Evolutionary conservation across 2,329 filamentous ascomycete genomes (phyloP).

Genomic region (Fusarium drepaniforme): DNA sequence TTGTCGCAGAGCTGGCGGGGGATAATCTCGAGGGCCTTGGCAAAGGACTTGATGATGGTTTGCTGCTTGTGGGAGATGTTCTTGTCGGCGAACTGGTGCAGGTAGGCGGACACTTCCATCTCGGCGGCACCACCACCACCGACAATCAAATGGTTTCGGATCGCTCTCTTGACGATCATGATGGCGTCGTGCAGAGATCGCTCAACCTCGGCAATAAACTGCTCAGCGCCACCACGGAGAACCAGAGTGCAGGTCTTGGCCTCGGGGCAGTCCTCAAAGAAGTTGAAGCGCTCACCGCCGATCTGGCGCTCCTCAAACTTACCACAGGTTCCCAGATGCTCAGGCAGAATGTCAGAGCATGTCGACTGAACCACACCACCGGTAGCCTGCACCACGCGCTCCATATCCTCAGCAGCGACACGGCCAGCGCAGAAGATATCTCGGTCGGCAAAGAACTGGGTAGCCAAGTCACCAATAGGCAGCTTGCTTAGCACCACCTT

Average conservation of each 20-base stretch:
- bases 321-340: constrained; percentile 93
- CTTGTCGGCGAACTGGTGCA: constrained; percentile 92
- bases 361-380: constrained; percentile 94
- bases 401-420: constrained; percentile 91
- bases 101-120: constrained; percentile 96
- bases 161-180: constrained; percentile 99
- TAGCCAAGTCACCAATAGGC: constrained; percentile 96
- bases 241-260: constrained; percentile 98
- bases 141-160: constrained; percentile 94
- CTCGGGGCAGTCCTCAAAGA: constrained; percentile 95
- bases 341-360: constrained; percentile 91
- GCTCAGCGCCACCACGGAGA: constrained; percentile 94
- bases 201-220: constrained; percentile 99
- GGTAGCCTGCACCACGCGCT: constrained; percentile 94
- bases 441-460: constrained; percentile 97
- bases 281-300: constrained; percentile 96
- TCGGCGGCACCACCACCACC: constrained; percentile 94
- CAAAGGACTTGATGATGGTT: constrained; percentile 96
- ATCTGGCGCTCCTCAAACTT: constrained; percentile 96
- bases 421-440: constrained; percentile 98
- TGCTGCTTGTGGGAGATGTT: constrained; percentile 96
- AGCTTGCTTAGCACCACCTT: constrained; percentile 98
- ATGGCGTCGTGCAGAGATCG: constrained; percentile 98
- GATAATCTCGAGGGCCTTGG: constrained; percentile 96
- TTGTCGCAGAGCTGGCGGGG: constrained; percentile 98